A percentile compares a stretch with the other conserved stretches of the same genome.
These are phyloP conservation scores for Candida ulmi DNA, from an alignment of 805 yeast species.

Conservation along the genomic window DNA sequence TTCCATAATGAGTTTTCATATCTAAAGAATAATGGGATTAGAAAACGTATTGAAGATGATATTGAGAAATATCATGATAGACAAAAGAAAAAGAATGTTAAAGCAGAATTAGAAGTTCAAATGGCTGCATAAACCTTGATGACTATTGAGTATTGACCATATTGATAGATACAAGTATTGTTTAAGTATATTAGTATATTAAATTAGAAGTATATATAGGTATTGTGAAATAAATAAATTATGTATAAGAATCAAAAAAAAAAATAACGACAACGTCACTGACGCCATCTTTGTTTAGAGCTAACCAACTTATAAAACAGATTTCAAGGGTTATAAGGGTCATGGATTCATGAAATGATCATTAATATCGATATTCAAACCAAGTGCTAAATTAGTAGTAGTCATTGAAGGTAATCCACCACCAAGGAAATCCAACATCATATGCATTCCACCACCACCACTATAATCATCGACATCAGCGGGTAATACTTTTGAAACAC, in stretches of 20 bases:
- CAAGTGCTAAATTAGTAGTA: conserved; percentile 30
- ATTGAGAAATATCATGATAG: conserved; percentile 75
- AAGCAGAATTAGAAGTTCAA: conserved; percentile 45
- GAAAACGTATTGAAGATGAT: conserved; percentile 65
- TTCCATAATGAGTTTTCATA: conserved; percentile 54
- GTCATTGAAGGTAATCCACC: conserved; percentile 52
- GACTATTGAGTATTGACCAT: background rate
- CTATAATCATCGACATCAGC: conserved; percentile 88
- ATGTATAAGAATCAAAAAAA: background rate
- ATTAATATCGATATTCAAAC: conserved; percentile 22
- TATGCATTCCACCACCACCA: conserved; percentile 89
- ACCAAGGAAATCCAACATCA: conserved; percentile 84
- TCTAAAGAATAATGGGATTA: conserved; percentile 66
- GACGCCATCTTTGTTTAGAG: too few relatives aligned
- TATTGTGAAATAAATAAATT: too few relatives aligned
- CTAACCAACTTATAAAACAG: too few relatives aligned
- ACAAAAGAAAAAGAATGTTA: conserved; percentile 83
- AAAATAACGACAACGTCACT: too few relatives aligned
- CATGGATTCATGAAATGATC: conserved; percentile 24
- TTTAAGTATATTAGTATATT: too few relatives aligned
- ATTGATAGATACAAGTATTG: too few relatives aligned
- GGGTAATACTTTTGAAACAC: conserved; percentile 82
- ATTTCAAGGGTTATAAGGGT: background rate
- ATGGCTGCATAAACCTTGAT: conserved; percentile 6
- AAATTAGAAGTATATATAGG: too few relatives aligned